Evolutionary conservation across 2,329 filamentous ascomycete species (phyloP).

Genomic region (Sphaerulina vaccinii): DNA sequence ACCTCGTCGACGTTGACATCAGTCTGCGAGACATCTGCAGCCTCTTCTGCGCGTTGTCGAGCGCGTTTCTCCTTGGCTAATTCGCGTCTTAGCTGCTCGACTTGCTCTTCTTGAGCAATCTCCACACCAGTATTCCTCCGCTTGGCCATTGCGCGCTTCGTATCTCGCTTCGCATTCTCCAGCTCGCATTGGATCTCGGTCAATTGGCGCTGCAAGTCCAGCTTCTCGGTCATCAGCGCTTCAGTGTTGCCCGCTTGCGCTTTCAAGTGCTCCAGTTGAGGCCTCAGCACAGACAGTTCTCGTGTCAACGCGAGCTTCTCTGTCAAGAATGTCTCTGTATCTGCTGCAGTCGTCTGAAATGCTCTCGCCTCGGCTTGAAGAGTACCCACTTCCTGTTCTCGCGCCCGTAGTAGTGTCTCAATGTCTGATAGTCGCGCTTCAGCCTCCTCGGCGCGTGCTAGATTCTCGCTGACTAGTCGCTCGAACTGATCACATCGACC

Average conservation of each 20-base stretch:
- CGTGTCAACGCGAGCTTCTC: conserved; percentile 63
- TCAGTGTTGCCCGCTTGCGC: conserved; percentile 62
- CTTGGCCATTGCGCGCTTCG: conserved; percentile 57
- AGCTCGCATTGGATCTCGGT: conserved; percentile 76
- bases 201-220: conserved; percentile 74
- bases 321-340: conserved; percentile 67
- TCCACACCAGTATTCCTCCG: conserved; percentile 52
- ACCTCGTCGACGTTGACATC: conserved; percentile 37
- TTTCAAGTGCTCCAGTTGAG: conserved; percentile 62
- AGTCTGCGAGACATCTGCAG: conserved; percentile 33
- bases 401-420: conserved; percentile 52
- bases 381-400: conserved; percentile 56
- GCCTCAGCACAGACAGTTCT: conserved; percentile 58
- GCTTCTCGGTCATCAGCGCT: conserved; percentile 71
- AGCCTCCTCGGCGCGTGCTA: conserved; percentile 50
- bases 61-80: conserved; percentile 48
- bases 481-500: conserved; percentile 59
- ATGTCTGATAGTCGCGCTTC: conserved; percentile 45
- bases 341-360: conserved; percentile 64
- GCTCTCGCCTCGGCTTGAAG: conserved; percentile 70
- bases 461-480: conserved; percentile 49
- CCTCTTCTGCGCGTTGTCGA: conserved; percentile 43
- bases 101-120: conserved; percentile 42
- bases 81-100: conserved; percentile 49
- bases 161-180: conserved; percentile 74